A percentile compares a stretch with the other conserved stretches of the same genome.
Evolutionary conservation across 305 asterid genomes (phyloP).

Genomic region (Solanum hybrid): DNA sequence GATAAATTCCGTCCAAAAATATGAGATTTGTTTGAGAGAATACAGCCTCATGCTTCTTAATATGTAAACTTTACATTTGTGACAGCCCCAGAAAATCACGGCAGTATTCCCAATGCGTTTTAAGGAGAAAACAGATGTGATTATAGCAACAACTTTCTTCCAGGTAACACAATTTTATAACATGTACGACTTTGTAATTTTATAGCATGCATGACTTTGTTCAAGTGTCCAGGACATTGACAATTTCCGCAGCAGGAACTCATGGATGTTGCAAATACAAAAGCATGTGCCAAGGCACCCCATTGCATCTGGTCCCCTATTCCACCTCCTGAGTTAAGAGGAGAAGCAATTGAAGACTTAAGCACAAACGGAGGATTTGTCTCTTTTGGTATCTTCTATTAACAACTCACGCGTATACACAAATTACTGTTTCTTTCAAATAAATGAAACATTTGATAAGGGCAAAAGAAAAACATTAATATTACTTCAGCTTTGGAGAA

Average conservation of each 20-base stretch:
- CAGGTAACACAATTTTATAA: constrained; percentile 43
- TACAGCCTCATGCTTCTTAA: neutral
- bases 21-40: neutral
- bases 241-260: constrained; percentile 42
- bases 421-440: neutral
- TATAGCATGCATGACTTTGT: neutral
- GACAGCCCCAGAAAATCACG: constrained; percentile 58
- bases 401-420: neutral
- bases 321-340: constrained; percentile 89
- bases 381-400: constrained; percentile 52
- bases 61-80: neutral
- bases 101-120: constrained; percentile 88
- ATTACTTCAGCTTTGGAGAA: neutral
- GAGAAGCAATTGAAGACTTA: constrained; percentile 74
- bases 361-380: constrained; percentile 87
- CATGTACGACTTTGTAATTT: neutral
- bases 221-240: neutral
- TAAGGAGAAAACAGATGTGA: constrained; percentile 65
- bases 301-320: constrained; percentile 78
- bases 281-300: constrained; percentile 56
- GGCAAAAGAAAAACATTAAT: neutral
- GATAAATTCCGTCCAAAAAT: neutral
- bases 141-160: constrained; percentile 72
- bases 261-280: constrained; percentile 57
- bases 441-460: neutral